Evolutionary conservation across 768 basidiomycete species (phyloP), one percentile per base, ranked within the genome.

Genomic region (Tylopilus vinaceipallidus): DNA sequence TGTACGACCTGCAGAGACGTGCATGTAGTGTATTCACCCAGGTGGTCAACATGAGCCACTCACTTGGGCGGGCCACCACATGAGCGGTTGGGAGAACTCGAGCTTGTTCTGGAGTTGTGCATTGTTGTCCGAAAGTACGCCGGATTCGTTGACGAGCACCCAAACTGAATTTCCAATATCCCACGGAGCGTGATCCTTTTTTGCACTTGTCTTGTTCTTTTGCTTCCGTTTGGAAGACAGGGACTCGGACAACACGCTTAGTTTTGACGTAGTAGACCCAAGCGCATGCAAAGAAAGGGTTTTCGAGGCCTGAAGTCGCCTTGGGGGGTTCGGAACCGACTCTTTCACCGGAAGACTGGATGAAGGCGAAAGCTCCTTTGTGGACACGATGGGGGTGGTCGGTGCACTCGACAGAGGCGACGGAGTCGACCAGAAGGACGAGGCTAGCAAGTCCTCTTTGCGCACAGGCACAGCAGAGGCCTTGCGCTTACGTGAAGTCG

Each of bases 41-140:
- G 17, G 27, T 10, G 14, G 2, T 12, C 30, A 13, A 37, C 6
- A 17, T 3, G n/a, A n/a, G 20, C 13, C 22, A 66, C 72, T 55
- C 58, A 87, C 87, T 72, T 77, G 75, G 24, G 75, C 84, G 19
- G 87, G 87, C 87, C 87, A 89, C 87, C 87, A 89, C 33, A 81
- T n/a, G n/a, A 63, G 55, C 26, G 45, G 40, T 6, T 57, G 53
- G 7, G 52, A 40, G 4, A 14, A 48, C 11, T 58, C 53, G 32
- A 53, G 50, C 14, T 68, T 66, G 12, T 52, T 64, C 3, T 59
- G 62, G 19, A 59, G 41, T 19, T 66, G 55, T 19, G 59, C 58
- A 17, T 23, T 20, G n/a, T 60, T 65, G 33, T 71, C 66, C 8
- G 65, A 68, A 14, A 76, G 61, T 11, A 61, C 51, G 14, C 72